Evolutionary conservation across 768 basidiomycete genomes (phyloP), one percentile per base, ranked within the genome.

Genomic region (Kockovaella imperatae): DNA sequence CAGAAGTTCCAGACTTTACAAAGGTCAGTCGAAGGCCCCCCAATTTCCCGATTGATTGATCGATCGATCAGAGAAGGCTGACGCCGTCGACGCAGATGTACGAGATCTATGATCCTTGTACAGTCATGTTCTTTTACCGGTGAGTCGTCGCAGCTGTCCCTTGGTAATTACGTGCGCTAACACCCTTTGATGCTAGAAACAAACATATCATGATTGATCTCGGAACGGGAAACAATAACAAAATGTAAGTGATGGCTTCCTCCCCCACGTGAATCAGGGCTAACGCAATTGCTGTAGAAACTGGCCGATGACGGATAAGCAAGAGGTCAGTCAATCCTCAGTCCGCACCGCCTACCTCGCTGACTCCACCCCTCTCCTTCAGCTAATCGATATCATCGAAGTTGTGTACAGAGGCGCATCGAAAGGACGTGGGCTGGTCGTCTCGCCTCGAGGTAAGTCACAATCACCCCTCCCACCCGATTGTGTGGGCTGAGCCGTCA

Each of bases 201-300:
- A 95, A 97, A 69, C 95, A 97, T 69, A 97, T 97, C 74, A 97
- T 97, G 93, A 96, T 99, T 65, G 95, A 96, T 80, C 74, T 97
- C 57, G 91, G 90, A n/a, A 97, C 91, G 42, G 91, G 91, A 77
- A 95, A 97, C 73, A 96, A 96, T 74, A 96, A 96, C 74, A 96
- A 97, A 76, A 95, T 95, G 90, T 91, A 49, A 56, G 87, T 42
- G 17, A n/a, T 45, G 14, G 50, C 50, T 51, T 29, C 7, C 25
- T 14, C 7, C 23, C 39, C 15, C 11, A 5, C 29, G 6, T 32
- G 18, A 34, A 34, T 10, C 8, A 32, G 14, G 31, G n/a, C 21
- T 15, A 31, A 47, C 31, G 20, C 29, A 7, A 29, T 24, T 42
- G 26, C 5, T 26, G 25, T 59, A 96, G 95, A 72, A 97, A 96